These are phyloP conservation scores for Cytospora piceae DNA, from an alignment of 2,329 filamentous ascomycete species.

Conservation along the genomic window DNA sequence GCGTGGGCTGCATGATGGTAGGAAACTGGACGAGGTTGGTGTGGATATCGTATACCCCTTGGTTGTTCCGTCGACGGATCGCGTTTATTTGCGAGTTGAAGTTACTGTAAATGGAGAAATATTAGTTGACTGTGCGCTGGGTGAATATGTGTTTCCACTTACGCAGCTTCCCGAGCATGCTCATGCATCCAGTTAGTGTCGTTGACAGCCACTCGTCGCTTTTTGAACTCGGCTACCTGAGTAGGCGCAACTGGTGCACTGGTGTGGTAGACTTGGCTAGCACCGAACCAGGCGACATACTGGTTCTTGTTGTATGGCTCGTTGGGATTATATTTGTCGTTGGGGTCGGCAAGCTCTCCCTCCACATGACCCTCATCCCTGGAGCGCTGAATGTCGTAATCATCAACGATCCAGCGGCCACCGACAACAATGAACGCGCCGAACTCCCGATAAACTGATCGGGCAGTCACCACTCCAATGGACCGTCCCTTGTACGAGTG, in stretches of 20 bases:
- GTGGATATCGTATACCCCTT: slow-evolving; percentile 89
- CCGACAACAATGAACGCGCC: slow-evolving; percentile 93
- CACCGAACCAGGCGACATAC: slow-evolving; percentile 98
- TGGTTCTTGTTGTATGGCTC: slow-evolving; percentile 98
- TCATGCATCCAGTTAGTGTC: slow-evolving; percentile 97
- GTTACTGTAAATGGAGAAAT: slow-evolving; percentile 56
- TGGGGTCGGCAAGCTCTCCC: slow-evolving; percentile 88
- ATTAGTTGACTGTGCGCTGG: slow-evolving; percentile 22
- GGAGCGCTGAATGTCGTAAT: slow-evolving; percentile 81
- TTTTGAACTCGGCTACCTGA: slow-evolving; percentile 73
- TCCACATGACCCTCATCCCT: slow-evolving; percentile 79
- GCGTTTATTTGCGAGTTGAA: slow-evolving; percentile 80
- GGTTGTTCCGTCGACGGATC: slow-evolving; percentile 68
- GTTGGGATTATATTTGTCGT: slow-evolving; percentile 75
- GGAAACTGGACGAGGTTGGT: slow-evolving; percentile 92
- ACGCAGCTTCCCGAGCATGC: slow-evolving; percentile 91
- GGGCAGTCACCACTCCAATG: slow-evolving; percentile 94
- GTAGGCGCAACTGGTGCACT: slow-evolving; percentile 76
- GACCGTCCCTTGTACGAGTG: slow-evolving; percentile 98
- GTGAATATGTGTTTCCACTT: slow-evolving; percentile 40
- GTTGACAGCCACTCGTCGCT: slow-evolving; percentile 84
- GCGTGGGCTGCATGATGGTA: slow-evolving; percentile 84
- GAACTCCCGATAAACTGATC: slow-evolving; percentile 96
- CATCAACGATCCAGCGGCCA: slow-evolving; percentile 82
- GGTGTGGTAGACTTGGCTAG: slow-evolving; percentile 93